These are phyloP conservation scores for Diutina siamensis DNA, from an alignment of 1,139 yeast species.

Conservation along the genomic window DNA sequence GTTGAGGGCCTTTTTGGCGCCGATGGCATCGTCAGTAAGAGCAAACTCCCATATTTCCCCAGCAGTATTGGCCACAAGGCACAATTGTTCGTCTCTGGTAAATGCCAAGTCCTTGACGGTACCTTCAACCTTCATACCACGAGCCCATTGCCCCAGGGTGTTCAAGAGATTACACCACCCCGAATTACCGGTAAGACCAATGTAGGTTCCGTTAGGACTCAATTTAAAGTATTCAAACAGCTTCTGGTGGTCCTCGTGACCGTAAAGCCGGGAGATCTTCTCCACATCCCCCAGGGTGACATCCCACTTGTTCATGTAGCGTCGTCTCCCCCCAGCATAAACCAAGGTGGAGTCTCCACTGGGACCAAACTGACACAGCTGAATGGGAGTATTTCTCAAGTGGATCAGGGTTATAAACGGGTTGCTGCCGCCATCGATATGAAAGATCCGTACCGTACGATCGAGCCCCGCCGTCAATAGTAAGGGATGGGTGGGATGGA, in stretches of 20 bases:
- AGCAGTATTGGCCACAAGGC: conserved; percentile 58
- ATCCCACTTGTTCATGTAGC: conserved; percentile 89
- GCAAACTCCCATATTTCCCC: conserved; percentile 92
- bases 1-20: conserved; percentile 12
- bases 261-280: conserved; percentile 81
- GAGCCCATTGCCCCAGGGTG: conserved; percentile 70
- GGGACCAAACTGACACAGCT: conserved; percentile 55
- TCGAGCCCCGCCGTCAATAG: conserved; percentile 89
- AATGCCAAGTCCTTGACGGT: conserved; percentile 72
- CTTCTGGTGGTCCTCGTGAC: conserved; percentile 74
- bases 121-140: conserved; percentile 85
- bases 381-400: conserved; percentile 69
- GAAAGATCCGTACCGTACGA: conserved; percentile 73
- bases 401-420: conserved; percentile 73
- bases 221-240: conserved; percentile 81
- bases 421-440: conserved; percentile 84
- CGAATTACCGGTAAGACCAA: conserved; percentile 71
- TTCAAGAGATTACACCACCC: conserved; percentile 87
- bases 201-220: conserved; percentile 55
- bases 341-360: conserved; percentile 31
- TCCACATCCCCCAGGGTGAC: conserved; percentile 64
- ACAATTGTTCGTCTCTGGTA: conserved; percentile 38
- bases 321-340: conserved; percentile 84
- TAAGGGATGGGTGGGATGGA: conserved; percentile 80
- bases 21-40: conserved; percentile 16